Evolutionary conservation across 148 eudicot species (phyloP).

Genomic region (Amaranthus palmeri): DNA sequence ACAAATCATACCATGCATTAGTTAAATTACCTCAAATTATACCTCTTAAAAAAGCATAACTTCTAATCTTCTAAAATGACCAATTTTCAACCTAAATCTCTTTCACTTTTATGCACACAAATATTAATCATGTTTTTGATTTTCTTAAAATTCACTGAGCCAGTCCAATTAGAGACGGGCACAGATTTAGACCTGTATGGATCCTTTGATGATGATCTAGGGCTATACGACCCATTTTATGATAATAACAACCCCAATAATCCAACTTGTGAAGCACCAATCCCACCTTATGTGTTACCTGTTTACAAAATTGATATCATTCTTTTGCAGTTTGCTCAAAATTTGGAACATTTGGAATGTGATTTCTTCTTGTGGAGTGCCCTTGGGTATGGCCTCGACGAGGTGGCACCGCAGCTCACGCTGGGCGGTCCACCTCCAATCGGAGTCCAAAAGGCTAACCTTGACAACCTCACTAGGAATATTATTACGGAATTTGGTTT

Average conservation of each 20-base stretch:
- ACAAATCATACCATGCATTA: background rate
- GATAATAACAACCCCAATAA: constrained; percentile 12
- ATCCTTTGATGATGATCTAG: constrained; percentile 7
- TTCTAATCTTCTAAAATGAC: constrained; percentile 8
- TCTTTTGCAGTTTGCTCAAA: constrained; percentile 55
- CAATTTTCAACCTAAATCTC: background rate
- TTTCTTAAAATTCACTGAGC: background rate
- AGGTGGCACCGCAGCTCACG: constrained; percentile 46
- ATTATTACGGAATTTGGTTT: constrained; percentile 55
- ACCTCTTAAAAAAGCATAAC: background rate
- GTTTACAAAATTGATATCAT: constrained; percentile 37
- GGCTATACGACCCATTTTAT: constrained; percentile 20
- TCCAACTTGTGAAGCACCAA: constrained; percentile 27
- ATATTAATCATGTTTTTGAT: background rate
- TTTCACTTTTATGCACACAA: background rate
- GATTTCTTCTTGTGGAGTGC: constrained; percentile 66
- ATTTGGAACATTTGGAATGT: constrained; percentile 60
- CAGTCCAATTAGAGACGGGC: background rate
- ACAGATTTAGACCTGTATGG: background rate
- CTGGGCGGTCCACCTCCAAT: constrained; percentile 76
- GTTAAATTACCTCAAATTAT: background rate
- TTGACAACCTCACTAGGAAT: constrained; percentile 28
- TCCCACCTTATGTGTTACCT: constrained; percentile 35
- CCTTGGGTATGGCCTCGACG: constrained; percentile 62
- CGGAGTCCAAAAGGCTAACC: constrained; percentile 66